Evolutionary conservation across 2,329 filamentous ascomycete genomes (phyloP).

Genomic region (Colletotrichum tabaci): DNA sequence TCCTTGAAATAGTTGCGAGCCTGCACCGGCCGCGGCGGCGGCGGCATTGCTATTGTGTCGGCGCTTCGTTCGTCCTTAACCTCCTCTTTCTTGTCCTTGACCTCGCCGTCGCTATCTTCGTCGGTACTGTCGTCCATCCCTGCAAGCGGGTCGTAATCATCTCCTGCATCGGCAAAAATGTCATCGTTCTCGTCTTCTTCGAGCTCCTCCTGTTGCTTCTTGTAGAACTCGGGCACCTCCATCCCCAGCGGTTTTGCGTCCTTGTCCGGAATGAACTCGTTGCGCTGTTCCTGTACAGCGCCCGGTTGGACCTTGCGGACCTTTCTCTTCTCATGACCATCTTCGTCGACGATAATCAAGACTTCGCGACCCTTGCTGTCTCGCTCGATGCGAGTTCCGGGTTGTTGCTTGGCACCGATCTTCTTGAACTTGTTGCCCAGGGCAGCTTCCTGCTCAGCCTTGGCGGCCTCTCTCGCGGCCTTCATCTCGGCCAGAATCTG

Average conservation of each 20-base stretch:
- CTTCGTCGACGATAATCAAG: conserved; percentile 75
- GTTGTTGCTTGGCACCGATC: conserved; percentile 69
- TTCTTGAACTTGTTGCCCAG: conserved; percentile 76
- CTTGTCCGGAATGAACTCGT: conserved; percentile 67
- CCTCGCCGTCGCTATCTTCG: conserved; percentile 57
- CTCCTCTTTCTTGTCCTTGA: conserved; percentile 46
- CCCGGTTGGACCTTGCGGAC: conserved; percentile 67
- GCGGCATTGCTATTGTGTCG: conserved; percentile 58
- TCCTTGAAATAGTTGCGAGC: conserved; percentile 75
- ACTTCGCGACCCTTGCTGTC: conserved; percentile 75
- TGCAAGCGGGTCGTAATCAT: conserved; percentile 78
- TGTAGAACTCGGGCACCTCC: conserved; percentile 74
- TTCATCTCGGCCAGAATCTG: conserved; percentile 79
- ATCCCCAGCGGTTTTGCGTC: conserved; percentile 73
- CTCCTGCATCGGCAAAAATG: conserved; percentile 77
- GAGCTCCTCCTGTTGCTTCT: conserved; percentile 60
- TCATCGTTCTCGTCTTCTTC: conserved; percentile 71
- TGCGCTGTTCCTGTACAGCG: conserved; percentile 54
- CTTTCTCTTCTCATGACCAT: conserved; percentile 77
- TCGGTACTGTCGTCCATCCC: conserved; percentile 65
- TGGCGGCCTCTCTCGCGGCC: conserved; percentile 72
- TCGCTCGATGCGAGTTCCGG: conserved; percentile 71
- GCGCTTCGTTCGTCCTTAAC: conserved; percentile 40
- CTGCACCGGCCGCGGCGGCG: conserved; percentile 60
- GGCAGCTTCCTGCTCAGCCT: conserved; percentile 64